A percentile compares a stretch with the other conserved stretches of the same genome.
phyloP scores from a whole-genome alignment of 2,329 filamentous ascomycete genomes.

The Monilinia aucupariae region DNA sequence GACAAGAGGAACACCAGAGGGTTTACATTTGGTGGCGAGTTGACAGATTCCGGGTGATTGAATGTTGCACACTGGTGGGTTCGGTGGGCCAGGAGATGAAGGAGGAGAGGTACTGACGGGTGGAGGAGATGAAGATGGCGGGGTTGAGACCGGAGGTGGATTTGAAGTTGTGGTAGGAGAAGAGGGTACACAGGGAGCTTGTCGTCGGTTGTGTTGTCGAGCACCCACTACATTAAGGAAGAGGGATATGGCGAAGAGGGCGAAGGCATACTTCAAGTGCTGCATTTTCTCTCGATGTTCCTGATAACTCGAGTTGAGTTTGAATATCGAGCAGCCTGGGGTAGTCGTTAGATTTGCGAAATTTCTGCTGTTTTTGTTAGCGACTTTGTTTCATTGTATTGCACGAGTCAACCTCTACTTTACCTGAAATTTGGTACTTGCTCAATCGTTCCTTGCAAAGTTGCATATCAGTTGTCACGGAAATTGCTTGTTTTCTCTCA shows the following conservation, averaged over 20 bases:
- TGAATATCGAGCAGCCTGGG: background rate
- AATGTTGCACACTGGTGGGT: constrained; percentile 4
- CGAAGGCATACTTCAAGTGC: background rate
- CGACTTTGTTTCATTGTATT: background rate
- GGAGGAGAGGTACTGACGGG: constrained; percentile 1
- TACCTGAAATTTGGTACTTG: background rate
- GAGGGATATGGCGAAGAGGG: constrained; percentile 3
- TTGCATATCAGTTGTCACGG: background rate
- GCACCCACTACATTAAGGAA: constrained; percentile 7
- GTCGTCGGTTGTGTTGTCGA: constrained; percentile 2
- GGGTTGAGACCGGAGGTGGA: background rate
- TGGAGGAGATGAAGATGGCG: background rate
- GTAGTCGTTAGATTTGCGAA: background rate
- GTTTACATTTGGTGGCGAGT: constrained; percentile 8
- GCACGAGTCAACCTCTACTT: background rate
- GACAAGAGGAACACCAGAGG: background rate
- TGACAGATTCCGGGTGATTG: constrained; percentile 13
- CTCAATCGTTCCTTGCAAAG: background rate
- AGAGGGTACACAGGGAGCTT: background rate
- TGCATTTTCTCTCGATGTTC: background rate
- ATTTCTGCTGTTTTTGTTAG: background rate
- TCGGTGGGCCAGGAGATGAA: constrained; percentile 8
- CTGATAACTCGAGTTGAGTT: background rate
- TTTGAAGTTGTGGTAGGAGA: constrained; percentile 1
- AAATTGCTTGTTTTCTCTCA: background rate